Percentiles rank a stretch among this genome's conserved stretches.
These are phyloP conservation scores for Jaapia argillacea DNA, from an alignment of 768 basidiomycete genomes.

Conservation along the genomic window DNA sequence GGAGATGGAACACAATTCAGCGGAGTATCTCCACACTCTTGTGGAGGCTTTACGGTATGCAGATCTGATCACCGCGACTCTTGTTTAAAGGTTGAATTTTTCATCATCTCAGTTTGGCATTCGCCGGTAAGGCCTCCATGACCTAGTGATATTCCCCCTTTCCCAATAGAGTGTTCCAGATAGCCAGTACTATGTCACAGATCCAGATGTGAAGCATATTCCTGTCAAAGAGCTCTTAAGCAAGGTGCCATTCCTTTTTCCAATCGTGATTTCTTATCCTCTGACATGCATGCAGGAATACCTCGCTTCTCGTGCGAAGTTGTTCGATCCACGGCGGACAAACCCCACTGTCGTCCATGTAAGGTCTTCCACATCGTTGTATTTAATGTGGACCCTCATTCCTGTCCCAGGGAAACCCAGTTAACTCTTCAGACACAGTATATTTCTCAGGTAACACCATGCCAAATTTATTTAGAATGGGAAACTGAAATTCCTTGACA, in stretches of 20 bases:
- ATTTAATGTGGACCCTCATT: conserved; percentile 6
- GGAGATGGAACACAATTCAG: conserved; percentile 84
- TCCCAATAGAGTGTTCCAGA: conserved; percentile 48
- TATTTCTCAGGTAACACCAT: conserved; percentile 70
- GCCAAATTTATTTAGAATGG: neutral
- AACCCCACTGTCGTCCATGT: conserved; percentile 63
- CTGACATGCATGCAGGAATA: conserved; percentile 50
- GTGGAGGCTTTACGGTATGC: conserved; percentile 75
- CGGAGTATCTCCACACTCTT: conserved; percentile 79
- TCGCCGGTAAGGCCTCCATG: conserved; percentile 46
- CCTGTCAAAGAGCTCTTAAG: conserved; percentile 79
- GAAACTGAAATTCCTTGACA: neutral
- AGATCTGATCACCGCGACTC: neutral
- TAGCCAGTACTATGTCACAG: conserved; percentile 84
- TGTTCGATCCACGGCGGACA: conserved; percentile 64
- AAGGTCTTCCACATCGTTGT: conserved; percentile 13
- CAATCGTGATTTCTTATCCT: neutral
- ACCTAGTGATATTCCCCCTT: neutral
- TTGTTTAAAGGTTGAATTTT: neutral
- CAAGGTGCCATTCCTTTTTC: conserved; percentile 38
- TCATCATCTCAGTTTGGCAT: conserved; percentile 30
- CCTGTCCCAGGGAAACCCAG: conserved; percentile 59
- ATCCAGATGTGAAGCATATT: conserved; percentile 69
- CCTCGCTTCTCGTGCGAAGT: conserved; percentile 63
- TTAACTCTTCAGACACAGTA: conserved; percentile 85